Percentiles rank a stretch among this genome's conserved stretches.
Evolutionary conservation across 202 grass and related monocot genomes (phyloP).

Genomic region (Digitaria exilis): DNA sequence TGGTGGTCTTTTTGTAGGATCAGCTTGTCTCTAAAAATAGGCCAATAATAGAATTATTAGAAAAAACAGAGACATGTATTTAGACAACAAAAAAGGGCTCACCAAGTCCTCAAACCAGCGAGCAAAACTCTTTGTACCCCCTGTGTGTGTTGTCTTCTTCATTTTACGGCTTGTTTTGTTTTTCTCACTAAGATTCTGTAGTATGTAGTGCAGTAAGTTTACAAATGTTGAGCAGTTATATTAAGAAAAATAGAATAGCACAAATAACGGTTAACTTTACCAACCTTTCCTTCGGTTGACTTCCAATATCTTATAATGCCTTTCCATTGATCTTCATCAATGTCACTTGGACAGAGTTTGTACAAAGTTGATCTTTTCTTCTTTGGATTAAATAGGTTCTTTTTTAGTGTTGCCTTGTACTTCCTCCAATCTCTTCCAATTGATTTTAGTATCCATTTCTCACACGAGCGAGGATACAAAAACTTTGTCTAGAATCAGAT

Average conservation of each 20-base stretch:
- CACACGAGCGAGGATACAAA: not conserved
- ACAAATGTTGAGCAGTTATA: not conserved
- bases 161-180: constrained; percentile 17
- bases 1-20: not conserved
- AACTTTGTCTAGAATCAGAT: not conserved
- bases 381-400: not conserved
- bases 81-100: not conserved
- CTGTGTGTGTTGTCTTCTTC: not conserved
- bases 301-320: not conserved
- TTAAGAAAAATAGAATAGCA: not conserved
- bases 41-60: not conserved
- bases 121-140: constrained; percentile 12
- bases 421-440: not conserved
- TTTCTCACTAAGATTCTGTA: not conserved
- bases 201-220: not conserved
- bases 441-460: constrained; percentile 14
- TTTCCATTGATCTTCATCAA: not conserved
- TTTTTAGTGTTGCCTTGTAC: not conserved
- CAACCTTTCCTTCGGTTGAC: not conserved
- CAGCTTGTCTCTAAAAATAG: not conserved
- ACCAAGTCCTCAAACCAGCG: not conserved
- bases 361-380: not conserved
- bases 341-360: not conserved
- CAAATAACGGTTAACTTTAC: not conserved
- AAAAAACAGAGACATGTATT: not conserved